A percentile compares a stretch with the other conserved stretches of the same genome.
Evolutionary conservation across 2,329 filamentous ascomycete species (phyloP).

Genomic region (Penicillium brasilianum): DNA sequence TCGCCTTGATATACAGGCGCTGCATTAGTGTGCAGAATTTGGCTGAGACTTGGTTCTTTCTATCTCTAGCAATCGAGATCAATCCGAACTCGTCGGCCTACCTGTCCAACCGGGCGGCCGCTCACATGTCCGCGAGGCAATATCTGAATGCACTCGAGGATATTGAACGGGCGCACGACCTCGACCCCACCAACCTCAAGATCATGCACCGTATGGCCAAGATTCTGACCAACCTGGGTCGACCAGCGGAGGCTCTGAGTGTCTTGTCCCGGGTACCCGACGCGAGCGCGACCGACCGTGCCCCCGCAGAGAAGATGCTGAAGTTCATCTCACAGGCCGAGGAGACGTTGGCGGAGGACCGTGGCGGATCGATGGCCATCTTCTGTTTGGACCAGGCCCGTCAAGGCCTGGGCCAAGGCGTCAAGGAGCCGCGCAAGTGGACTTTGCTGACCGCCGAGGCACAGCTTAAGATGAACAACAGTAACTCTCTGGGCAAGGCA

Average conservation of each 20-base stretch:
- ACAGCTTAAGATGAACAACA: constrained; percentile 87
- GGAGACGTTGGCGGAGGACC: constrained; percentile 73
- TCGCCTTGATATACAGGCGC: background rate
- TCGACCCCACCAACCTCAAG: constrained; percentile 86
- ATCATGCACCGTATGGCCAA: constrained; percentile 85
- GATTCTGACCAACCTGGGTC: constrained; percentile 85
- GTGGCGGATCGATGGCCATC: constrained; percentile 86
- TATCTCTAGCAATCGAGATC: constrained; percentile 75
- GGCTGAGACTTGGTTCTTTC: constrained; percentile 22
- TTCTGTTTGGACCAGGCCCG: constrained; percentile 92
- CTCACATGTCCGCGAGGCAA: constrained; percentile 84
- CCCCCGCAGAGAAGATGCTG: constrained; percentile 81
- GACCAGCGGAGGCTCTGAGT: constrained; percentile 82
- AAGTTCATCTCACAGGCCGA: constrained; percentile 80
- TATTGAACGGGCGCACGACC: constrained; percentile 77
- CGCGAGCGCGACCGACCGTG: constrained; percentile 83
- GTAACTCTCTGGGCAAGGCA: constrained; percentile 86
- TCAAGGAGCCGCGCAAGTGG: constrained; percentile 88
- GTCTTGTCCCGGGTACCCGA: constrained; percentile 82
- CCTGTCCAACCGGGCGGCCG: constrained; percentile 91
- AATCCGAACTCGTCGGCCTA: constrained; percentile 87
- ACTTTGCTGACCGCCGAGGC: constrained; percentile 89
- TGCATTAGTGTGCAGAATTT: background rate
- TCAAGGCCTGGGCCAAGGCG: constrained; percentile 74
- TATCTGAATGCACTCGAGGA: constrained; percentile 84